Evolutionary conservation across 169 alveolate species (phyloP), one percentile per base, ranked within the genome.

Genomic region (Amoebophrya sp.): DNA sequence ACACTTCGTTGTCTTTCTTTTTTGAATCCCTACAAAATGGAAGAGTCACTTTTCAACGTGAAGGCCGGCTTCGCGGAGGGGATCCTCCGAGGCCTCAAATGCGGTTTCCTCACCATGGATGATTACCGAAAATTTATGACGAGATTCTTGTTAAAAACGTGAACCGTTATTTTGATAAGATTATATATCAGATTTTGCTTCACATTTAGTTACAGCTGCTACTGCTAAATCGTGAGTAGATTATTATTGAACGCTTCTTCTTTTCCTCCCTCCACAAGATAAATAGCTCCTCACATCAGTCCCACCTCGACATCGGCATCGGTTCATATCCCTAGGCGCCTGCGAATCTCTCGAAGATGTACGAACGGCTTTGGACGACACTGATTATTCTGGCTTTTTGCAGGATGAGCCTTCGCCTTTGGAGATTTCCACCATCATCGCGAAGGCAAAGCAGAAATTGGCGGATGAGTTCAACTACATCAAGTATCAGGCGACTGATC

Each of bases 21-120:
- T n/a, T n/a, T n/a, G n/a, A n/a, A n/a, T n/a, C n/a, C n/a, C n/a
- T n/a, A n/a, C n/a, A n/a, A n/a, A n/a, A 65, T 97, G 98, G 99
- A 98, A 94, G 95, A 98, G 89, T 95, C 98, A 89, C 95, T 96
- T 89, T 99, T 98, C 95, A 98, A 98, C 94, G 95, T 97, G 40
- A 97, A 97, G 91, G 99, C 98, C 95, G 99, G 99, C 89, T 98
- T 97, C 96, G 95, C 98, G 36, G 99, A 98, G 96, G 99, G 99
- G 91, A 94, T 98, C 92, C 96, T 97, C 53, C 94, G 99, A 90
- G 99, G 99, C 40, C 96, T 97, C 91, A 96, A 99, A 92, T 96
- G 98, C 93, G 96, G 98, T 65, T 98, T 99, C 95, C 95, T 99
- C 94, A 96, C 98, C 29, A 98, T 98, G 91, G 99, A 98, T 65